These are phyloP conservation scores for Lactifluus echinatus DNA, from an alignment of 768 basidiomycete genomes.

Conservation along the genomic window DNA sequence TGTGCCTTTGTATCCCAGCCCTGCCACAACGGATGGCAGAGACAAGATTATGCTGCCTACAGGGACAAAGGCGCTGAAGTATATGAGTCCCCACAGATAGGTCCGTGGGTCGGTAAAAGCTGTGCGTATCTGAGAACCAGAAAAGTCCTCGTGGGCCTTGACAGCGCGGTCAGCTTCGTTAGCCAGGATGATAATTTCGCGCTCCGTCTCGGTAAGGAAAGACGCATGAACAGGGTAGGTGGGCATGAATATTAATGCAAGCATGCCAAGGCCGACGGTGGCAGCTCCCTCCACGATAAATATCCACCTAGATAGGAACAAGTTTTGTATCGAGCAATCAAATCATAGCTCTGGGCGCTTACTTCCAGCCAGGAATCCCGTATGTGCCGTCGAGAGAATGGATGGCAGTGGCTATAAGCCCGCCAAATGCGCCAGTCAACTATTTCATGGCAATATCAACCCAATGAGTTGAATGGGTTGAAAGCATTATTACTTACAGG, in stretches of 20 bases:
- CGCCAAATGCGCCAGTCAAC: not conserved
- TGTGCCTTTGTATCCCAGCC: constrained; percentile 14
- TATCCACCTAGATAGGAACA: too few relatives aligned
- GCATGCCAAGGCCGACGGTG: not conserved
- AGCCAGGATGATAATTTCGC: constrained; percentile 7
- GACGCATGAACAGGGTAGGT: constrained; percentile 23
- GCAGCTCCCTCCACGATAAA: too few relatives aligned
- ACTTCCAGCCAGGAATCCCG: not conserved
- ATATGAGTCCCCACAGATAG: not conserved
- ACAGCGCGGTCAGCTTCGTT: constrained; percentile 22
- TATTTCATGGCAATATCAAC: not conserved
- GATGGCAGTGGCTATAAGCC: not conserved
- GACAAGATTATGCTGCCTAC: constrained; percentile 5
- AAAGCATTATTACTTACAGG: not conserved
- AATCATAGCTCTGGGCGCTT: not conserved
- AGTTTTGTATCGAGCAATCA: not conserved
- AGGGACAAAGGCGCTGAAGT: not conserved
- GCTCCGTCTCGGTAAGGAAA: constrained; percentile 25
- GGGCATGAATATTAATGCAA: constrained; percentile 5
- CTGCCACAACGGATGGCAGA: not conserved
- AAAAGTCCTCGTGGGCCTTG: not conserved
- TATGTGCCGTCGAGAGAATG: not conserved
- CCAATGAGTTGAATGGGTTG: not conserved
- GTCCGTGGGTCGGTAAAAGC: not conserved
- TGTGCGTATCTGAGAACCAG: not conserved